Evolutionary conservation across 192 early-diverging fungal genomes (phyloP), one percentile per base, ranked within the genome.

Genomic region (Haplosporangium gracile): DNA sequence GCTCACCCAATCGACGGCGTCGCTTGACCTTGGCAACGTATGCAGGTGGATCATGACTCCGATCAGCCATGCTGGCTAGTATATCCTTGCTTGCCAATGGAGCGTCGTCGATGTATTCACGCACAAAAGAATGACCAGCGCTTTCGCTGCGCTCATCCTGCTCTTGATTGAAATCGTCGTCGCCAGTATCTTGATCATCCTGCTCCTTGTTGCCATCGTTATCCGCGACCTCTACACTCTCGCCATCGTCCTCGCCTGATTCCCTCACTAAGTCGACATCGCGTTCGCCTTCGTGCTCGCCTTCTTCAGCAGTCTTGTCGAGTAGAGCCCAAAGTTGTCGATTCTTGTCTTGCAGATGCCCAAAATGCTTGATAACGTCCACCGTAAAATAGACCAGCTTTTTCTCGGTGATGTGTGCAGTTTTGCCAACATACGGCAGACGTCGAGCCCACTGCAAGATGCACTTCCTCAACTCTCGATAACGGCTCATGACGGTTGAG

Each of bases 341-440:
- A 42, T 80, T 85, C 16, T 79, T 51, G 22, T 79, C 69, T 2
- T 85, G 34, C 13, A 85, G 39, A 43, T 74, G 78, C 5, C 78
- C 77, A 80, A 80, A 85, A 22, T 80, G 72, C 26, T 65, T 63
- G 42, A 85, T 34, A 34, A 85, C 75, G 32, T 85, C 83, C 20
- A 77, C 83, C 53, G 76, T 34, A 29, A 68, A 77, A 13, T 77
- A 79, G 2, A 80, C 70, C n/a, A 85, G 68, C 42, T 85, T 68
- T 2, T 39, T 11, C 1, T 55, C 26, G 70, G 75, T 76, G 70
- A 85, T 73, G 13, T 53, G 60, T 13, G n/a, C 38, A 40, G 36
- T 39, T 8, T 75, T 45, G 2, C 49, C 53, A 16, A 77, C 34
- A 55, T 68, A 85, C 4, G 83, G 83, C n/a, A 85, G 72, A 5